phyloP scores from a whole-genome alignment of 2,329 filamentous ascomycete species.

The Seiridium cupressi region DNA sequence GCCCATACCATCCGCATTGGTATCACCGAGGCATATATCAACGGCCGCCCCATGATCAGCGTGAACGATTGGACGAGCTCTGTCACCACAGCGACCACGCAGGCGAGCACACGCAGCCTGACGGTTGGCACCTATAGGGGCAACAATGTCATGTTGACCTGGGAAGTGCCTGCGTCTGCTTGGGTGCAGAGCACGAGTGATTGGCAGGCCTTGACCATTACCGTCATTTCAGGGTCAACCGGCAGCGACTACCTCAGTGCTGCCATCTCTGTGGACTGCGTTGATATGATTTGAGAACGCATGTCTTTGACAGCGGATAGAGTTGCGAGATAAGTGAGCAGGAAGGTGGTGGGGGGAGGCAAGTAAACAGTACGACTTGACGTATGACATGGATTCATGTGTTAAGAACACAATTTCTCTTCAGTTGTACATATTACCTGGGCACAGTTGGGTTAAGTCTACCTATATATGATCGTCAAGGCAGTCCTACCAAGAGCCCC shows the following conservation, averaged over 20 bases:
- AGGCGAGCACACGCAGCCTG: slow-evolving; percentile 28
- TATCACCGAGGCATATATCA: slow-evolving; percentile 29
- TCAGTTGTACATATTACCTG: background rate
- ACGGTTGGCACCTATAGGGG: slow-evolving; percentile 31
- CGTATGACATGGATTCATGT: background rate
- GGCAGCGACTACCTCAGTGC: slow-evolving; percentile 25
- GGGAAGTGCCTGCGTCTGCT: slow-evolving; percentile 22
- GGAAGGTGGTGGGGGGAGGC: background rate
- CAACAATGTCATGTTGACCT: slow-evolving; percentile 27
- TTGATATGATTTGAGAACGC: slow-evolving; percentile 22
- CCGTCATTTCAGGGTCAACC: slow-evolving; percentile 24
- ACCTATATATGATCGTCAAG: background rate
- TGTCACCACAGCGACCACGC: slow-evolving; percentile 23
- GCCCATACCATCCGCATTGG: slow-evolving; percentile 27
- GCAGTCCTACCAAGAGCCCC: too few relatives aligned
- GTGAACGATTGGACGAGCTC: slow-evolving; percentile 28
- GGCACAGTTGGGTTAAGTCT: background rate
- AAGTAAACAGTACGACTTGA: background rate
- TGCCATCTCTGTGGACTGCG: slow-evolving; percentile 25
- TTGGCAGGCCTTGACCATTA: slow-evolving; percentile 28
- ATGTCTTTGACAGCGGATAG: slow-evolving; percentile 8
- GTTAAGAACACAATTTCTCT: background rate
- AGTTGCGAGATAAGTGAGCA: background rate
- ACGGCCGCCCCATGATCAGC: slow-evolving; percentile 26
- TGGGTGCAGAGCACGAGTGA: slow-evolving; percentile 24